phyloP scores from a whole-genome alignment of 768 basidiomycete species.

The Serendipita sp. region DNA sequence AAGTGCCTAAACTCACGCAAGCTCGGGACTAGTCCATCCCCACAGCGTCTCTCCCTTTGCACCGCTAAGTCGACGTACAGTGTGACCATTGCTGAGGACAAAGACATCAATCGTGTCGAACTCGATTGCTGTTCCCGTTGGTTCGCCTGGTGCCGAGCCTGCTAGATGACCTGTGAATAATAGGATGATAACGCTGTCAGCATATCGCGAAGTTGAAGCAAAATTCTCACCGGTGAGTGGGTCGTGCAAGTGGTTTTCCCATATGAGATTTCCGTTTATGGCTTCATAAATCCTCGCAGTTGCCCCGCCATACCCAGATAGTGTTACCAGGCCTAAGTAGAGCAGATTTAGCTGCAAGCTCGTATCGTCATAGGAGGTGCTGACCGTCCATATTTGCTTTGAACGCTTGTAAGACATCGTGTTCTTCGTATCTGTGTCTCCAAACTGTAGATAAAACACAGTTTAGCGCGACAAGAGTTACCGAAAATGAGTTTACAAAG shows the following conservation, averaged over 20 bases:
- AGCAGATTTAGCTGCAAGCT: neutral
- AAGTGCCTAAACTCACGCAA: constrained; percentile 31
- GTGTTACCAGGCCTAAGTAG: constrained; percentile 39
- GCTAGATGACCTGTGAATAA: neutral
- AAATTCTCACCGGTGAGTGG: constrained; percentile 21
- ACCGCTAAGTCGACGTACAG: constrained; percentile 34
- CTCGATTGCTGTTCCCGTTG: constrained; percentile 14
- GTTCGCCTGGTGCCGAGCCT: neutral
- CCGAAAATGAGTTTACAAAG: neutral
- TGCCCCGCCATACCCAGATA: constrained; percentile 62
- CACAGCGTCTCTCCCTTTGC: constrained; percentile 41
- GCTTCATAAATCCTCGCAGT: constrained; percentile 52
- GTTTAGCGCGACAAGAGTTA: neutral
- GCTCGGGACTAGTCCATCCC: constrained; percentile 56
- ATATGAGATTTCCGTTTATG: constrained; percentile 41
- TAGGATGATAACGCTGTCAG: constrained; percentile 2
- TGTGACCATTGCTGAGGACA: constrained; percentile 43
- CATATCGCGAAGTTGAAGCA: constrained; percentile 19
- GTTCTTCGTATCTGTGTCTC: constrained; percentile 59
- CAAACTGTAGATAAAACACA: constrained; percentile 37
- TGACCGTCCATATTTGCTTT: constrained; percentile 40
- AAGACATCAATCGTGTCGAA: constrained; percentile 23
- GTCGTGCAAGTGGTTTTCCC: constrained; percentile 46
- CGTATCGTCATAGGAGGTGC: constrained; percentile 15
- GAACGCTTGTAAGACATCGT: constrained; percentile 52